Evolutionary conservation across 2,329 filamentous ascomycete species (phyloP).

Genomic region (Aspergillus flavus): DNA sequence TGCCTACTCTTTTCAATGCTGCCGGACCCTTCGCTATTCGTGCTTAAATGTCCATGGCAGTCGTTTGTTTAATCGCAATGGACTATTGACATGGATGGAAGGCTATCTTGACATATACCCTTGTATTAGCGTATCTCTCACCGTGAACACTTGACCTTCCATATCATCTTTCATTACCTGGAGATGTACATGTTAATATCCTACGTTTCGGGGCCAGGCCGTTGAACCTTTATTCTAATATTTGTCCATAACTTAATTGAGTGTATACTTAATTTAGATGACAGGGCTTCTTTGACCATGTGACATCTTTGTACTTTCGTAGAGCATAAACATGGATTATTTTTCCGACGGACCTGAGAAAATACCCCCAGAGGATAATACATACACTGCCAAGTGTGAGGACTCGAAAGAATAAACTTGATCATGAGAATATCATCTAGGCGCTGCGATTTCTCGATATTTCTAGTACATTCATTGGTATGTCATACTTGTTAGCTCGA

Average conservation of each 20-base stretch:
- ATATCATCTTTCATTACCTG: neutral
- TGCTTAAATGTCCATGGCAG: slow-evolving; percentile 11
- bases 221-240: neutral
- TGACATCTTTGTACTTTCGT: neutral
- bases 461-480: neutral
- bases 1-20: slow-evolving; percentile 32
- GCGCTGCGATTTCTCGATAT: neutral
- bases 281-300: neutral
- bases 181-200: neutral
- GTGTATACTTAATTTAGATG: neutral
- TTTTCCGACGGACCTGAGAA: neutral
- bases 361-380: too few species aligned
- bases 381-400: neutral
- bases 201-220: neutral
- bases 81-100: neutral
- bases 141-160: neutral
- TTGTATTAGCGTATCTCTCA: neutral
- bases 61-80: neutral
- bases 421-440: neutral
- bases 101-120: neutral
- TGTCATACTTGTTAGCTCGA: neutral
- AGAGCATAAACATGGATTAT: neutral
- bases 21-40: slow-evolving; percentile 31
- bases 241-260: neutral
- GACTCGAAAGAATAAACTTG: neutral